Conservation (phyloP, 2,329 filamentous ascomycete species). For the Fusarium devonianum region DNA sequence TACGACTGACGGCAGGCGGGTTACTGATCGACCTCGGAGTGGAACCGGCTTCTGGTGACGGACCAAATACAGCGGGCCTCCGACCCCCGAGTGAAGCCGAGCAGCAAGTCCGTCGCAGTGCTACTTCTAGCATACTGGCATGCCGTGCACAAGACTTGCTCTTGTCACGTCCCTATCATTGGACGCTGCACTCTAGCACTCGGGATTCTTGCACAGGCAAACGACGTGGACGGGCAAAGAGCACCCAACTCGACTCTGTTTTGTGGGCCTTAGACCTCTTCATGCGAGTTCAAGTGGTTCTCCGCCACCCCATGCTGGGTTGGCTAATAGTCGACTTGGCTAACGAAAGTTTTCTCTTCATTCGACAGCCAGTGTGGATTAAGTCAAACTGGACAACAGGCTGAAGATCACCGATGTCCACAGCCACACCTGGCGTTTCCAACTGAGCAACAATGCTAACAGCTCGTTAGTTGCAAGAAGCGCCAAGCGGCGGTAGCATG, state of each 20-base stretch:
- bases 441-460: not conserved
- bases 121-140: too few species aligned
- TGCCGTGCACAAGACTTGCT: constrained; percentile 14
- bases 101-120: constrained; percentile 3
- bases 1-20: constrained; percentile 8
- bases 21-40: constrained; percentile 18
- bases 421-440: not conserved
- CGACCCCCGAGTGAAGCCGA: constrained; percentile 10
- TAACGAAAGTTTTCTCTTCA: constrained; percentile 11
- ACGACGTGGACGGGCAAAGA: constrained; percentile 17
- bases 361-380: constrained; percentile 5
- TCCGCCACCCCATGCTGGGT: constrained; percentile 15
- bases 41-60: constrained; percentile 25
- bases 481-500: not conserved
- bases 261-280: constrained; percentile 32
- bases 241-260: constrained; percentile 14
- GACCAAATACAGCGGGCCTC: constrained; percentile 26
- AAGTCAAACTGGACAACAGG: not conserved
- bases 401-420: not conserved
- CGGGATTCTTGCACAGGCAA: constrained; percentile 5
- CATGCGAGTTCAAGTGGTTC: not conserved
- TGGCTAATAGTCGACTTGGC: not conserved
- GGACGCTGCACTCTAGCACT: constrained; percentile 11
- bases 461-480: not conserved
- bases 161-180: constrained; percentile 11